Evolutionary conservation across 495 filamentous ascomycete species (phyloP), one percentile per base, ranked within the genome.

Genomic region (Aspergillus incahuasiensis): DNA sequence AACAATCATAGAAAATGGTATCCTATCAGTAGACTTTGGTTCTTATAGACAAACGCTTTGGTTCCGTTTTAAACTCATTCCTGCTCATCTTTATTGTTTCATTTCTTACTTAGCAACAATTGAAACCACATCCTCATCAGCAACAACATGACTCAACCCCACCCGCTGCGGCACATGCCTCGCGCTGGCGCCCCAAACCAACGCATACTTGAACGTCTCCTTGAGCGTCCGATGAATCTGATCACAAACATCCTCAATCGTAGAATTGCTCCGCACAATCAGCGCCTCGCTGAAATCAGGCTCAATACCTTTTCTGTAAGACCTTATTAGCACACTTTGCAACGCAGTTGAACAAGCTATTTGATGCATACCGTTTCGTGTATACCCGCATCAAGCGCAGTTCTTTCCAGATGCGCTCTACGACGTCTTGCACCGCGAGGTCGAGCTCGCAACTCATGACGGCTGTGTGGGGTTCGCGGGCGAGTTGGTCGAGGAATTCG

Each of bases 391-490:
- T 92, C 45, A 99, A 75, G 43, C 86, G 84, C 52, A 99, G 76
- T 69, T 97, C 95, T 68, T 95, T 84, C 95, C 95, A 99, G 65
- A 92, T 92, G 18, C 91, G 79, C 11, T 99, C 94, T 8, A 99
- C 85, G 8, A 97, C 94, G 64, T 97, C 95, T 63, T 88, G 86
- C 52, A 97, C 90, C n/a, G 94, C 95, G 0, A 99, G 83, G 69
- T 97, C 92, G 7, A 97, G 85, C 72, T 97, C 95, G 73, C 95
- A 99, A 67, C 85, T 89, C 95, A 99, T 99, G 57, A 99, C 94
- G 6, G 85, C 89, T 3, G 95, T 97, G 72, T 96, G 80, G 3
- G 90, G 89, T 69, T 99, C 95, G 51, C 89, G 86, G 11, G 95
- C 95, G 3, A 99, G 78, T 63, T 87, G 82, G 72, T 99, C 89